Percentiles rank a stretch among this genome's conserved stretches.
Evolutionary conservation across 371 early-diverging fungal species (phyloP).

Genomic region (Chytridiales sp.): DNA sequence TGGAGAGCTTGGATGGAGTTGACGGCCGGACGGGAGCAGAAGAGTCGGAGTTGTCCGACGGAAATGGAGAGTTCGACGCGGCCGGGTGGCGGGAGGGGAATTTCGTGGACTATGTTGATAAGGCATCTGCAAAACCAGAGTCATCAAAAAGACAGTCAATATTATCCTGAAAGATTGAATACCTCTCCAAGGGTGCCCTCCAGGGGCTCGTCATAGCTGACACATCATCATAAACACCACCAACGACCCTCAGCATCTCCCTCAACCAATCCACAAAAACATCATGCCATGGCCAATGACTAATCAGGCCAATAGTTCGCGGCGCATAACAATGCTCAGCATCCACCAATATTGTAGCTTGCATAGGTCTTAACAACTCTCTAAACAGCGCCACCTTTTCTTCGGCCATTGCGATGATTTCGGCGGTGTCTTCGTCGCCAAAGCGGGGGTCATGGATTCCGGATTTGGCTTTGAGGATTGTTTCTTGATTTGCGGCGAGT

Average conservation of each 20-base stretch:
- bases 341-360: conserved; percentile 53
- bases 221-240: conserved; percentile 56
- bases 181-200: conserved; percentile 37
- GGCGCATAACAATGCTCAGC: conserved; percentile 69
- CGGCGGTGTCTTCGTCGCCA: conserved; percentile 3
- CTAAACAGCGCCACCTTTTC: conserved; percentile 68
- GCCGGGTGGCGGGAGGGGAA: conserved; percentile 80
- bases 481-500: conserved; percentile 40
- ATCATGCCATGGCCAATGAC: conserved; percentile 72
- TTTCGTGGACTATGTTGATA: conserved; percentile 69
- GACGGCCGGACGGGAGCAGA: conserved; percentile 71
- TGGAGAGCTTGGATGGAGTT: conserved; percentile 74
- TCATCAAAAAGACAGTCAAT: not conserved
- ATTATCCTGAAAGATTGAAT: not conserved
- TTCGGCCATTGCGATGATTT: conserved; percentile 50
- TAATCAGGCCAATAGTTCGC: conserved; percentile 68
- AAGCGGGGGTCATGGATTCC: conserved; percentile 18
- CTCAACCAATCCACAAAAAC: conserved; percentile 76
- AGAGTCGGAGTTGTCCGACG: conserved; percentile 63
- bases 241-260: conserved; percentile 59
- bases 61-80: conserved; percentile 71
- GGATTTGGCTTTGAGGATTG: conserved; percentile 27
- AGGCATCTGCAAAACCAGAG: conserved; percentile 44
- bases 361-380: conserved; percentile 67
- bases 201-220: not conserved